Conservation (phyloP, 176 grass and related monocot species). For the Paspalum vaginatum region DNA sequence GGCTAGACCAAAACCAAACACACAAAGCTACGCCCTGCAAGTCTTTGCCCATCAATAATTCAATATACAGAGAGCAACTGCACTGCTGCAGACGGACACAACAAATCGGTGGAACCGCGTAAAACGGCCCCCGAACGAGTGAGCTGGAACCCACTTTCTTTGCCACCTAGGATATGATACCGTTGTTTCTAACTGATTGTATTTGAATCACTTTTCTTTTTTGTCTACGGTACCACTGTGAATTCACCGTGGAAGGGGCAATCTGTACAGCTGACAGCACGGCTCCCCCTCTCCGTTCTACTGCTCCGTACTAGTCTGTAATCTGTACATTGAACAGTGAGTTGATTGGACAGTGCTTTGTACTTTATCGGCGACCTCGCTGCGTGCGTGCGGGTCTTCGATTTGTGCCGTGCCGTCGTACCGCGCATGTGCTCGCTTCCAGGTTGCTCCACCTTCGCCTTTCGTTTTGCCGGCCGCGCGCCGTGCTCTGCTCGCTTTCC, state of each 20-base stretch:
- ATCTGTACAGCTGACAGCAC: background rate
- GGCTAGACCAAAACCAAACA: no score
- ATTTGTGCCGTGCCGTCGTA: background rate
- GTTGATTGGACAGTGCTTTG: background rate
- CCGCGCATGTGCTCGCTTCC: background rate
- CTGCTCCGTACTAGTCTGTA: background rate
- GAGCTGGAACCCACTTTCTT: conserved; percentile 27
- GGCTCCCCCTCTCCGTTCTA: background rate
- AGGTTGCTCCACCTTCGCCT: no score
- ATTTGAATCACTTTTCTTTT: no score
- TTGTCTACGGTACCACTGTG: no score
- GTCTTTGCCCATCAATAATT: no score
- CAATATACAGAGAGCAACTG: background rate
- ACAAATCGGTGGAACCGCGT: background rate
- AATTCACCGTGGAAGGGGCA: no score
- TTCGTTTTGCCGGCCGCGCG: background rate
- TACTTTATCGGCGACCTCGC: background rate
- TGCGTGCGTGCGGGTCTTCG: background rate
- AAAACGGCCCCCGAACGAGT: background rate
- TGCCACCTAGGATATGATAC: no score
- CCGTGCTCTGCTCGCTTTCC: background rate
- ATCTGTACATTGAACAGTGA: background rate
- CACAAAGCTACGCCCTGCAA: no score
- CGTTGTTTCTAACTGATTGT: no score
- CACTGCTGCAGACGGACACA: background rate